Evolutionary conservation across 2,329 filamentous ascomycete genomes (phyloP), one percentile per base, ranked within the genome.

Genomic region (Ascocoryne sarcoides): DNA sequence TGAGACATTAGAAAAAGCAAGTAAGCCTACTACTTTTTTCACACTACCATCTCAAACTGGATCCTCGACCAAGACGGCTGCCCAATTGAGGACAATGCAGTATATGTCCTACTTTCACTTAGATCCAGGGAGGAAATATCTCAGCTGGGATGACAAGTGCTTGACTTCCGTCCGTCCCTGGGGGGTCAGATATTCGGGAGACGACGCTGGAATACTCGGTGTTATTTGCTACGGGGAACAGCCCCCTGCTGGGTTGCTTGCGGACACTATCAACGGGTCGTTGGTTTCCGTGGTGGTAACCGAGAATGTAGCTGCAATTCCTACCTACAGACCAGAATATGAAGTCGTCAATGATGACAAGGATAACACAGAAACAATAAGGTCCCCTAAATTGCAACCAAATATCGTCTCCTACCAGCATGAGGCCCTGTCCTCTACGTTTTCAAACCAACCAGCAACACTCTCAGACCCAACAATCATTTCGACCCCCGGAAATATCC

Each of bases 101-200:
- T 76, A 71, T n/a, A 79, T 87, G 70, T 80, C 83, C 0, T 90
- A 89, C 52, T 86, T 90, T 53, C 85, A 90, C 55, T 49, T 66
- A 8, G 54, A 60, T 14, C 23, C 23, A 26, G 23, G 7, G 12
- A 12, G 12, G 23, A 34, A 44, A 29, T 26, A 7, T 12, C 31
- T 47, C 45, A 48, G 39, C 36, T 59, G 56, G 32, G 84, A 78
- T 73, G 63, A 67, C 0, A 65, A 62, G 0, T 72, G 82, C 0
- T 61, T 89, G 7, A 74, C 74, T 1, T 62, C 65, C 0, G 51
- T 71, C 5, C 59, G 68, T 0, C 84, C 84, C 0, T 79, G 76
- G 69, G 62, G 75, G 28, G 74, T 88, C 17, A 63, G 60, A 3
- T 89, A 84, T 51, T 60, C 60, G 1, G 71, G 72, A 2, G 39